Percentiles rank a stretch among this genome's conserved stretches.
Evolutionary conservation across 306 rosid species (phyloP).

Genomic region (Prunus fruticosa): DNA sequence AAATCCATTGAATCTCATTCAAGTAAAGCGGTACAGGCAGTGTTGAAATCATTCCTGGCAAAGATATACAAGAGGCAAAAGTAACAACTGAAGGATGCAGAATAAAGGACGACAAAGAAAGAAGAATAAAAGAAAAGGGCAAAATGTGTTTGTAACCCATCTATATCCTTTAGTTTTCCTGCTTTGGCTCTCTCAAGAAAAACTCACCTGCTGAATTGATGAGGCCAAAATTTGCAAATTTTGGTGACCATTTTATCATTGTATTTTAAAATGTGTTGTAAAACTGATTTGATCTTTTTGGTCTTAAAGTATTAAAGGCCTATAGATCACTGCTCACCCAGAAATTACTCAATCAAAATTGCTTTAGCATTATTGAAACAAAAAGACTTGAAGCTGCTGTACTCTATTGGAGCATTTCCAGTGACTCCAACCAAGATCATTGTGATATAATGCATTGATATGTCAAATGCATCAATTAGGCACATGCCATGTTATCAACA

Average conservation of each 20-base stretch:
- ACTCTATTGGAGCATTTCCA: not conserved
- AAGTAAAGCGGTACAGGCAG: conserved; percentile 72
- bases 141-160: not conserved
- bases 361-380: not conserved
- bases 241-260: not conserved
- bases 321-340: not conserved
- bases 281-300: not conserved
- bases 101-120: not conserved
- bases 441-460: too few relatives aligned
- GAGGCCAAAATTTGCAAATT: not conserved
- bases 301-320: not conserved
- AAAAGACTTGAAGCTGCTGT: not conserved
- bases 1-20: conserved; percentile 76
- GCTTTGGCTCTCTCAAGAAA: not conserved
- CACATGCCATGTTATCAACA: too few relatives aligned
- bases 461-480: too few relatives aligned
- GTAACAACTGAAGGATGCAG: conserved; percentile 28
- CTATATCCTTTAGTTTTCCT: not conserved
- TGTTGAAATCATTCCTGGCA: conserved; percentile 81
- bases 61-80: conserved; percentile 92
- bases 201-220: not conserved
- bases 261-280: not conserved
- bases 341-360: not conserved
- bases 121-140: not conserved
- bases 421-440: too few relatives aligned